Conservation (phyloP, 2,329 filamentous ascomycete genomes). For the Cytospora chrysosperma region DNA sequence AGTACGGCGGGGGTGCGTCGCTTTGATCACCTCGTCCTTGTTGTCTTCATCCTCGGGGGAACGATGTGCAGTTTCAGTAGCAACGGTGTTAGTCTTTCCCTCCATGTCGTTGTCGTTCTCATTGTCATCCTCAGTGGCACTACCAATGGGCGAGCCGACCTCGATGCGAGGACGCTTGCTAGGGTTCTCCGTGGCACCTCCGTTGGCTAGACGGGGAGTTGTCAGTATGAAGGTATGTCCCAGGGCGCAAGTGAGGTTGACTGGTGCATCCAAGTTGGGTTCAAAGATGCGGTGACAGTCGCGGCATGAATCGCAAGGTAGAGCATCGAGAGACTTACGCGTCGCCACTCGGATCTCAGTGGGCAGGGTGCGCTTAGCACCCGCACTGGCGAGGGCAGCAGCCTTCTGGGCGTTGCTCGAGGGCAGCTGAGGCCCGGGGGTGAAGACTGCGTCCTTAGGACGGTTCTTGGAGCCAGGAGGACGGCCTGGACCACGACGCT, state of each 20-base stretch:
- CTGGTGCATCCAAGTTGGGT: background rate
- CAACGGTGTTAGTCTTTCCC: background rate
- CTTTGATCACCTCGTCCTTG: background rate
- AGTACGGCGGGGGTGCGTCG: background rate
- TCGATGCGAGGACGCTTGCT: constrained; percentile 15
- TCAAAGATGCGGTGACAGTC: background rate
- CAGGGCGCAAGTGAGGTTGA: background rate
- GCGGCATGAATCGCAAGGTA: background rate
- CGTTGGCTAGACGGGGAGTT: background rate
- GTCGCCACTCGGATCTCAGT: constrained; percentile 20
- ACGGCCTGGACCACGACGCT: constrained; percentile 23
- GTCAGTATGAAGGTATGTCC: constrained; percentile 7
- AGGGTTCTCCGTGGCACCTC: background rate
- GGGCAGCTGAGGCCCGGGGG: background rate
- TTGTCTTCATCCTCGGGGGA: background rate
- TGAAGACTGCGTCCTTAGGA: background rate
- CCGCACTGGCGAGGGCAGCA: constrained; percentile 21
- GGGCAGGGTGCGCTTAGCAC: constrained; percentile 18
- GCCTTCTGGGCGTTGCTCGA: constrained; percentile 15
- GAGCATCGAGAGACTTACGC: constrained; percentile 8
- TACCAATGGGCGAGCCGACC: constrained; percentile 13
- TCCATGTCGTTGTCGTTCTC: constrained; percentile 2
- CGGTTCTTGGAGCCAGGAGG: constrained; percentile 22
- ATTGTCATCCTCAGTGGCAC: constrained; percentile 6
- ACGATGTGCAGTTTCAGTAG: background rate